Conservation (phyloP, 805 yeast genomes). For the Naumovozyma castellii region DNA sequence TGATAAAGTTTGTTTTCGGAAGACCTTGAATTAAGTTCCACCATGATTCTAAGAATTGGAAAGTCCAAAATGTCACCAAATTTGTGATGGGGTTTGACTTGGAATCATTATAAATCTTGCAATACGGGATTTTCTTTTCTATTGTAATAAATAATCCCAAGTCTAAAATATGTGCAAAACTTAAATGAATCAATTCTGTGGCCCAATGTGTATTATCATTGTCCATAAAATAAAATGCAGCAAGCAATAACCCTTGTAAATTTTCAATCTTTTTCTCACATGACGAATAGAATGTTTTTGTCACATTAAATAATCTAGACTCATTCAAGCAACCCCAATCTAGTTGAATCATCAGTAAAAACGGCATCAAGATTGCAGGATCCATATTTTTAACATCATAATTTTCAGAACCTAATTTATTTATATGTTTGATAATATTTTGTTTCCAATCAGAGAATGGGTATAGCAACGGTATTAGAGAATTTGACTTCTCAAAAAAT, state of each 20-base stretch:
- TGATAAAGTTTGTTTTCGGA: conserved; percentile 21
- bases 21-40: conserved; percentile 22
- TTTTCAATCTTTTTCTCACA: conserved; percentile 6
- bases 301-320: conserved; percentile 17
- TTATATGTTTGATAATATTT: conserved; percentile 3
- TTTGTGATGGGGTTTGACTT: conserved; percentile 6
- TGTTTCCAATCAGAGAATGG: conserved; percentile 14
- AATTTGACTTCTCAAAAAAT: conserved; percentile 14
- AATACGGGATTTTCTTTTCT: conserved; percentile 1
- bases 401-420: neutral
- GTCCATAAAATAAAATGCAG: conserved; percentile 23
- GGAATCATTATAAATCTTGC: conserved; percentile 3
- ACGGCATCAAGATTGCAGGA: conserved; percentile 12
- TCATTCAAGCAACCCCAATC: conserved; percentile 25
- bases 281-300: conserved; percentile 17
- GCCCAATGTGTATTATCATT: conserved; percentile 5
- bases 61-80: conserved; percentile 22
- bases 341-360: conserved; percentile 22
- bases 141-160: conserved; percentile 16
- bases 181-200: conserved; percentile 15
- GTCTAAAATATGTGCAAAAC: conserved; percentile 13
- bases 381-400: conserved; percentile 3
- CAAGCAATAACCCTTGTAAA: conserved; percentile 18
- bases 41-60: conserved; percentile 26
- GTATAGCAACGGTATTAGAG: conserved; percentile 19